Conservation (phyloP, 352 stramenopile species). For the Phytophthora litchii region DNA sequence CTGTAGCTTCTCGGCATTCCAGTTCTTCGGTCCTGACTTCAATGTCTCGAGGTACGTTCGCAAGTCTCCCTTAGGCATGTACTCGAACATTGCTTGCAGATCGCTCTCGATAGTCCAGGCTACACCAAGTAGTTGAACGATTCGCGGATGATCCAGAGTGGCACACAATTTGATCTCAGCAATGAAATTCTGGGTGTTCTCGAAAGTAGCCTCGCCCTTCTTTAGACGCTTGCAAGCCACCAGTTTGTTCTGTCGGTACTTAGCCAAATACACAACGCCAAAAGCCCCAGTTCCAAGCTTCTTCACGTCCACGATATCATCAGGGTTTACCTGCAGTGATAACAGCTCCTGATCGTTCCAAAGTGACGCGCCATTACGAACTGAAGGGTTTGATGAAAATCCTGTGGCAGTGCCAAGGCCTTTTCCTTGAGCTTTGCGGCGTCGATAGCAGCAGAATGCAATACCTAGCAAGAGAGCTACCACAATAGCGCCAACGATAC, state of each 20-base stretch:
- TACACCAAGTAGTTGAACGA: constrained; percentile 62
- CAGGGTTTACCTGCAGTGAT: constrained; percentile 54
- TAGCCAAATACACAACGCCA: constrained; percentile 51
- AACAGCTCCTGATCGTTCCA: constrained; percentile 58
- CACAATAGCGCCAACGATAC: constrained; percentile 46
- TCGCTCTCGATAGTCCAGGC: constrained; percentile 63
- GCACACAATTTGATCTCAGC: constrained; percentile 61
- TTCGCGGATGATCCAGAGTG: constrained; percentile 51
- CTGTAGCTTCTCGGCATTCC: constrained; percentile 56
- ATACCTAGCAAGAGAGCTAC: constrained; percentile 34
- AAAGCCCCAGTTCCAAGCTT: constrained; percentile 45
- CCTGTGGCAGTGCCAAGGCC: constrained; percentile 27
- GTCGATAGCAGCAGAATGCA: constrained; percentile 36
- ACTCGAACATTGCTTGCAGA: constrained; percentile 67
- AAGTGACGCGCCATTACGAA: constrained; percentile 25
- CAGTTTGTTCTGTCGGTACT: constrained; percentile 41
- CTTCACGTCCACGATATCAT: constrained; percentile 51
- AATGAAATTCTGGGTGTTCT: constrained; percentile 57
- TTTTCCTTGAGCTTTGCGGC: constrained; percentile 24
- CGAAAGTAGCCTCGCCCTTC: constrained; percentile 39
- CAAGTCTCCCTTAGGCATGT: constrained; percentile 64
- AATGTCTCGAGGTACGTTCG: constrained; percentile 40
- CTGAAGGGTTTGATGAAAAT: constrained; percentile 16
- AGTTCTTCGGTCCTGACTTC: constrained; percentile 19
- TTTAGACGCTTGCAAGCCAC: constrained; percentile 60